These are phyloP conservation scores for Suhomyces chickasaworum DNA, from an alignment of 1,139 yeast species.

Conservation along the genomic window DNA sequence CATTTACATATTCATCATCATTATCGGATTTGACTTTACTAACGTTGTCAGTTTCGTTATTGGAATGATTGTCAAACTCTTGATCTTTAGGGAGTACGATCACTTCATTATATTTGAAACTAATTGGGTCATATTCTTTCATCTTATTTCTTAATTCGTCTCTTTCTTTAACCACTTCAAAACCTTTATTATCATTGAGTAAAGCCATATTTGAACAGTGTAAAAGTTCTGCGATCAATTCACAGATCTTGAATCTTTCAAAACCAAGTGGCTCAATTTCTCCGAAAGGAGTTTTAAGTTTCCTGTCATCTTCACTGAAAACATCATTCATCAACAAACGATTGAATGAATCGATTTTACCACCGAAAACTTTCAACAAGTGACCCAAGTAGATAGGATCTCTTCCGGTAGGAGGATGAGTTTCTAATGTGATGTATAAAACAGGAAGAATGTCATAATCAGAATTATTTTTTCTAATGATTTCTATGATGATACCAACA, in stretches of 20 bases:
- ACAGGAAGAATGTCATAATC: conserved; percentile 94
- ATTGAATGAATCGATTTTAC: conserved; percentile 68
- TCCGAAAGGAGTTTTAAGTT: conserved; percentile 59
- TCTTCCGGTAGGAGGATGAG: conserved; percentile 93
- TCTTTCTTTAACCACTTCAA: conserved; percentile 71
- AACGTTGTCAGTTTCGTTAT: conserved; percentile 10
- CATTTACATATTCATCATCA: conserved; percentile 37
- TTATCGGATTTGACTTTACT: conserved; percentile 14
- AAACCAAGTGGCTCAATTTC: conserved; percentile 85
- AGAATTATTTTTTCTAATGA: conserved; percentile 91
- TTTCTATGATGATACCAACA: conserved; percentile 93
- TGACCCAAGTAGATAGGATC: conserved; percentile 95
- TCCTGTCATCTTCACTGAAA: conserved; percentile 22
- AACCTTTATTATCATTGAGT: conserved; percentile 84
- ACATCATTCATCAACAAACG: conserved; percentile 30
- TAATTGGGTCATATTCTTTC: conserved; percentile 49
- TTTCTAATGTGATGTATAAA: conserved; percentile 79
- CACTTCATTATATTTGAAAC: conserved; percentile 51
- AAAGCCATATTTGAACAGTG: conserved; percentile 98
- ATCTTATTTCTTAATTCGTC: conserved; percentile 62
- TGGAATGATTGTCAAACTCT: conserved; percentile 18
- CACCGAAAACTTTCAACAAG: conserved; percentile 76
- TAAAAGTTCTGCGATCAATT: conserved; percentile 86
- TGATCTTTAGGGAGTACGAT: conserved; percentile 36
- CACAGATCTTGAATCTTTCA: conserved; percentile 93